phyloP scores from a whole-genome alignment of 495 filamentous ascomycete genomes.

The Pyrenula massariospora region DNA sequence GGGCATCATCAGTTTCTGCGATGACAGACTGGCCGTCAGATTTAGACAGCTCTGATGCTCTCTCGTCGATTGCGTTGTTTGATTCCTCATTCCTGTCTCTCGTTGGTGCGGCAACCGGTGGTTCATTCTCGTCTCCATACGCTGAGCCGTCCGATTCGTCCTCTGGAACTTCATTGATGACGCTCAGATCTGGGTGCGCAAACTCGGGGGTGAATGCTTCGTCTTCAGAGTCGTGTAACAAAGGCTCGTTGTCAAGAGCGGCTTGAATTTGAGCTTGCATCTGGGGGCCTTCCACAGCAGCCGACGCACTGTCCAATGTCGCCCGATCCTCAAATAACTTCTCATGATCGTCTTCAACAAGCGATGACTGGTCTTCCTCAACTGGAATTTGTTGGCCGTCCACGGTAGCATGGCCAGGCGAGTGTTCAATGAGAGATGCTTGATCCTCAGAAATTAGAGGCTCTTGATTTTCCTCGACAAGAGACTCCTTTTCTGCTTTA shows the following conservation, averaged over 20 bases:
- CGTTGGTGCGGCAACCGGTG: background rate
- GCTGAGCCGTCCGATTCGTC: background rate
- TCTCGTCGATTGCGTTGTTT: background rate
- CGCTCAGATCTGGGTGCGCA: background rate
- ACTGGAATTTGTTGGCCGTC: no score
- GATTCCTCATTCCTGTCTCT: background rate
- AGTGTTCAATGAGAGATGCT: no score
- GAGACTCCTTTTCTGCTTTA: background rate
- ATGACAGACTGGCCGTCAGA: no score
- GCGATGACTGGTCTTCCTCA: background rate
- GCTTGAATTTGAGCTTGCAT: background rate
- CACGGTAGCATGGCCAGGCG: no score
- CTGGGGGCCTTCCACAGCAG: constrained; percentile 1
- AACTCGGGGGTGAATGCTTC: background rate
- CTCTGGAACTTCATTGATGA: background rate
- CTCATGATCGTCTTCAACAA: background rate
- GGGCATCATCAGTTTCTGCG: background rate
- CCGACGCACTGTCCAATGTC: constrained; percentile 4
- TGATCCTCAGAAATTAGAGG: no score
- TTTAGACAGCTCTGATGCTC: no score
- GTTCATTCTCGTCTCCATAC: background rate
- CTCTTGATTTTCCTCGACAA: background rate
- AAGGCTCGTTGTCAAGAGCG: background rate
- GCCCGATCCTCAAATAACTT: no score
- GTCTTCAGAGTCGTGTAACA: constrained; percentile 1